These are phyloP conservation scores for Stentor roeselii DNA, from an alignment of 73 alveolate species.

Conservation along the genomic window DNA sequence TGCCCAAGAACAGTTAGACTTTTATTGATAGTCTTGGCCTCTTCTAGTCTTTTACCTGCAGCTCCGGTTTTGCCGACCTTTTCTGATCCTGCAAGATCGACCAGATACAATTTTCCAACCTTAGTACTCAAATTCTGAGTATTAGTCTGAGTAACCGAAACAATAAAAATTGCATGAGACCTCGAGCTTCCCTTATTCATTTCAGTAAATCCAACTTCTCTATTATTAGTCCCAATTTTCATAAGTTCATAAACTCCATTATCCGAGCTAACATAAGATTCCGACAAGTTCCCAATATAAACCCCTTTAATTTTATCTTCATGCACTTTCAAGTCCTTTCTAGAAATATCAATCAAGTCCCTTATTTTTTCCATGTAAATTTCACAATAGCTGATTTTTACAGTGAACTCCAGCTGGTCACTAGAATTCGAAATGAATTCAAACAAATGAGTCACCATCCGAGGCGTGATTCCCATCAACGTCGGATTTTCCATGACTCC, in stretches of 20 bases:
- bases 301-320: conserved; percentile 95
- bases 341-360: conserved; percentile 86
- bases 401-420: conserved; percentile 66
- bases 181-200: conserved; percentile 95
- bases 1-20: conserved; percentile 80
- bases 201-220: conserved; percentile 95
- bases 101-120: conserved; percentile 85
- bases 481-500: conserved; percentile 58
- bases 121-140: conserved; percentile 78
- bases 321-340: conserved; percentile 77
- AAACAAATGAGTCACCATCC: conserved; percentile 80
- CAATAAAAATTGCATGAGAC: conserved; percentile 88
- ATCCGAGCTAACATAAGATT: conserved; percentile 79
- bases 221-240: conserved; percentile 86
- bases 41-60: conserved; percentile 80
- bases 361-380: conserved; percentile 84
- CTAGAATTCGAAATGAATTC: conserved; percentile 53
- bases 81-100: conserved; percentile 89
- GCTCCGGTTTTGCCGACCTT: conserved; percentile 81
- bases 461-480: conserved; percentile 70
- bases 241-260: conserved; percentile 91
- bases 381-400: conserved; percentile 82
- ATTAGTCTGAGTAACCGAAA: conserved; percentile 86
- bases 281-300: conserved; percentile 91
- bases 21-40: conserved; percentile 85